Conservation (phyloP, 768 basidiomycete genomes). For the Coprinopsis sp. region DNA sequence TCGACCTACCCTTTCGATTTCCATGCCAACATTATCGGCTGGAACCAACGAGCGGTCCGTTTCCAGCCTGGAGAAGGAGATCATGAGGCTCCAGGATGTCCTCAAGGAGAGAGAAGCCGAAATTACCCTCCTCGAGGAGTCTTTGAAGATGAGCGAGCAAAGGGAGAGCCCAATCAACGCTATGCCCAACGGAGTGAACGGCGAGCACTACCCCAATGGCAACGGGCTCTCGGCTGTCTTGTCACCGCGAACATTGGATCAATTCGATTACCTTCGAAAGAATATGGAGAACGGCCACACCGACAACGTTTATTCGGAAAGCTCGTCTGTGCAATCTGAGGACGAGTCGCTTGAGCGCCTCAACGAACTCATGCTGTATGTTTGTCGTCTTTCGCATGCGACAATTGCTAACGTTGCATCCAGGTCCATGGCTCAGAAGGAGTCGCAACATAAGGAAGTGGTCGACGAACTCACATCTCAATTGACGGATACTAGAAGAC, state of each 20-base stretch:
- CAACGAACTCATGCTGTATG: conserved; percentile 88
- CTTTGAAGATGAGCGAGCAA: conserved; percentile 35
- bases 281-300: conserved; percentile 53
- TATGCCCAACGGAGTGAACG: background rate
- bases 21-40: conserved; percentile 39
- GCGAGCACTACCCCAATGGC: conserved; percentile 5
- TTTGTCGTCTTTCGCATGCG: conserved; percentile 1
- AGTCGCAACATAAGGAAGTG: conserved; percentile 79
- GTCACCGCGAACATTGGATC: conserved; percentile 68
- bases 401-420: conserved; percentile 9
- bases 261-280: conserved; percentile 70
- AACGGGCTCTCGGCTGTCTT: conserved; percentile 36
- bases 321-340: conserved; percentile 40
- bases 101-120: conserved; percentile 90
- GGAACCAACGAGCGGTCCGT: conserved; percentile 64
- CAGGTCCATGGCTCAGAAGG: conserved; percentile 97
- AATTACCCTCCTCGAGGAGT: conserved; percentile 68
- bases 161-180: conserved; percentile 7
- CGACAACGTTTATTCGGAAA: conserved; percentile 29
- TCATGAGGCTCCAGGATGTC: conserved; percentile 92
- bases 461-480: conserved; percentile 70
- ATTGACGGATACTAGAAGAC: conserved; percentile 63
- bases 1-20: conserved; percentile 57
- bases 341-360: conserved; percentile 76
- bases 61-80: conserved; percentile 86